Conservation (phyloP, 257 asterid genomes). For the Echites panduratus region DNA sequence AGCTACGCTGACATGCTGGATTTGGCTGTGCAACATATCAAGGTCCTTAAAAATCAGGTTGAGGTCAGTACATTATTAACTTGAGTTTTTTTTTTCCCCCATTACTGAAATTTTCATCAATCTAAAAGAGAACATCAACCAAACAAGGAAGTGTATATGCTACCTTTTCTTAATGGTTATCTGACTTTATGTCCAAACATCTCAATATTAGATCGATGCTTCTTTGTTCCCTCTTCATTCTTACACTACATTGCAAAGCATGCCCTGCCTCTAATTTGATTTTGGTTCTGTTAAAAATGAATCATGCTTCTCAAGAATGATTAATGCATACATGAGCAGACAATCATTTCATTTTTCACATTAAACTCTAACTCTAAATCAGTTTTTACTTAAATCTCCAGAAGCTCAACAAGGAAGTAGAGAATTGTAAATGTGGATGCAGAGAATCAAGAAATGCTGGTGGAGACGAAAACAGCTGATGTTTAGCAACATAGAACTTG, state of each 20-base stretch:
- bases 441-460: conserved; percentile 20
- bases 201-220: neutral
- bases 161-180: no score
- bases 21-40: conserved; percentile 85
- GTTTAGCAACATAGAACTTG: neutral
- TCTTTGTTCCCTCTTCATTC: neutral
- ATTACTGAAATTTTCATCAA: neutral
- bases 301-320: neutral
- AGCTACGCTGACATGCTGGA: conserved; percentile 97
- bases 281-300: neutral
- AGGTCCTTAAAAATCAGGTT: conserved; percentile 63
- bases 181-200: no score
- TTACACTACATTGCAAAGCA: no score
- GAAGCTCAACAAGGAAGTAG: conserved; percentile 62
- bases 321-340: neutral
- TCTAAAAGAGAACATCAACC: no score
- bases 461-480: conserved; percentile 8
- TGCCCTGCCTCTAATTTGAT: neutral
- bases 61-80: conserved; percentile 41
- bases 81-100: neutral
- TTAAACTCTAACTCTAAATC: neutral
- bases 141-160: no score
- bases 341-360: neutral
- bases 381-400: conserved; percentile 19
- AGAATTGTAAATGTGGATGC: conserved; percentile 81